Evolutionary conservation across 2,329 filamentous ascomycete species (phyloP).

Genomic region (Falciphora oryzae): DNA sequence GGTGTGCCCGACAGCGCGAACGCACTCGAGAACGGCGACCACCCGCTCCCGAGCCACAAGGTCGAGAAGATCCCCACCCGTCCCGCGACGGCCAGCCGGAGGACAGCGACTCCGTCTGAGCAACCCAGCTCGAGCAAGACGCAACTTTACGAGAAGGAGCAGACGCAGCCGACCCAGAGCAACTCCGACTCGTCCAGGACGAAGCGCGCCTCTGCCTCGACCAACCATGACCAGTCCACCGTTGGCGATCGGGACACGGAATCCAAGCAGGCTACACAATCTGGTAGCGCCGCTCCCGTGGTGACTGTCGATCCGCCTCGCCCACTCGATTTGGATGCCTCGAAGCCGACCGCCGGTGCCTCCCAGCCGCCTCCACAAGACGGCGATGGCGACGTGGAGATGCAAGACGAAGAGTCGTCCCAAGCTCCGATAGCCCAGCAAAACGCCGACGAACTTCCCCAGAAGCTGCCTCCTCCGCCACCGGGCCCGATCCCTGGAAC

Average conservation of each 20-base stretch:
- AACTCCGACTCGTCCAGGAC: constrained; percentile 31
- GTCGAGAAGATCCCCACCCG: constrained; percentile 50
- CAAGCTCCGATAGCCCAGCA: constrained; percentile 26
- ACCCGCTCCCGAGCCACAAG: constrained; percentile 49
- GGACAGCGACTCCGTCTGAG: constrained; percentile 47
- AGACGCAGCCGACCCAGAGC: constrained; percentile 23
- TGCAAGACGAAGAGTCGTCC: constrained; percentile 55
- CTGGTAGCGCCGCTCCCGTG: constrained; percentile 29
- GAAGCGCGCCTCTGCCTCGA: constrained; percentile 40
- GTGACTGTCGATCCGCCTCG: constrained; percentile 34
- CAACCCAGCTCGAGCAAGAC: constrained; percentile 36
- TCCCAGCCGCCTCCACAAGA: constrained; percentile 27
- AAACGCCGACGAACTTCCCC: constrained; percentile 29
- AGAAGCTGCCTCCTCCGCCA: constrained; percentile 41
- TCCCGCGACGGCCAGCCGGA: constrained; percentile 48
- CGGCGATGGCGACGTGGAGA: constrained; percentile 59
- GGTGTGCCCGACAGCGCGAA: constrained; percentile 55
- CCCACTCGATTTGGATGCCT: constrained; percentile 18
- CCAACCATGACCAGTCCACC: constrained; percentile 40
- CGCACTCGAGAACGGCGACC: constrained; percentile 44
- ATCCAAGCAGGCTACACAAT: constrained; percentile 38
- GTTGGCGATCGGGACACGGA: constrained; percentile 37
- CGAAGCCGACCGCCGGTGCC: not conserved
- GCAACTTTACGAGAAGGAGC: constrained; percentile 45
- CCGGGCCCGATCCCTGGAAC: constrained; percentile 36